These are phyloP conservation scores for Inga laurina DNA, from an alignment of 306 rosid species.

Conservation along the genomic window DNA sequence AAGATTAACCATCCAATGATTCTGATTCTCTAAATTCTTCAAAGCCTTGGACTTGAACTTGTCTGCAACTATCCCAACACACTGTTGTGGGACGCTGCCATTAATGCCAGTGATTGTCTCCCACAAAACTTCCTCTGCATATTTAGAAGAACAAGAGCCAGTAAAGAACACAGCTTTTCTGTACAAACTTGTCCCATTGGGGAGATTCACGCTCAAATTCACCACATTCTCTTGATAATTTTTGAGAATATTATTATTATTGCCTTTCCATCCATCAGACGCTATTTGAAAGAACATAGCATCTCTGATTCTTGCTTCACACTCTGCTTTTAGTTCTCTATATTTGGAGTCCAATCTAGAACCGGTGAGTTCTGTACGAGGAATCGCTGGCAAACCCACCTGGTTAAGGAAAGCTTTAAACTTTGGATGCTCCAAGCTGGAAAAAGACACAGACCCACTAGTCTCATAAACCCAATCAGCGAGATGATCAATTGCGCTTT, in stretches of 20 bases:
- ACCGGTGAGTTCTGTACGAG: slow-evolving; percentile 57
- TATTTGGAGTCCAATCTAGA: slow-evolving; percentile 58
- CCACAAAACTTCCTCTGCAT: slow-evolving; percentile 86
- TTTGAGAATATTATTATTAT: slow-evolving; percentile 30
- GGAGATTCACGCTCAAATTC: slow-evolving; percentile 78
- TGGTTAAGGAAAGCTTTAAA: slow-evolving; percentile 79
- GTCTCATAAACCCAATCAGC: slow-evolving; percentile 90
- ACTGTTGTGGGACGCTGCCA: slow-evolving; percentile 65
- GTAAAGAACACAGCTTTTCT: slow-evolving; percentile 68
- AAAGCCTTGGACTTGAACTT: slow-evolving; percentile 77
- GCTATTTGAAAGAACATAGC: slow-evolving; percentile 94
- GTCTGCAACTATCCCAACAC: slow-evolving; percentile 94
- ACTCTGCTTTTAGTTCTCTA: slow-evolving; percentile 72
- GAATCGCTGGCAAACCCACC: slow-evolving; percentile 71
- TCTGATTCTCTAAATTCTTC: slow-evolving; percentile 74
- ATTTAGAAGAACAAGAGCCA: slow-evolving; percentile 59
- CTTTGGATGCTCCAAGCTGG: slow-evolving; percentile 82
- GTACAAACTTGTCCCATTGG: slow-evolving; percentile 89
- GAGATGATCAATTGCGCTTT: slow-evolving; percentile 67
- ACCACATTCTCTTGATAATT: slow-evolving; percentile 59
- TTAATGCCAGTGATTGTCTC: slow-evolving; percentile 80
- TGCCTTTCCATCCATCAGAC: slow-evolving; percentile 91
- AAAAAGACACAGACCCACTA: slow-evolving; percentile 76
- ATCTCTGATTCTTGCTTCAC: slow-evolving; percentile 81
- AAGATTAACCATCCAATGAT: slow-evolving; percentile 93